A percentile compares a stretch with the other conserved stretches of the same genome.
Conservation (phyloP, 306 rosid species). For the Medicago lupulina region DNA sequence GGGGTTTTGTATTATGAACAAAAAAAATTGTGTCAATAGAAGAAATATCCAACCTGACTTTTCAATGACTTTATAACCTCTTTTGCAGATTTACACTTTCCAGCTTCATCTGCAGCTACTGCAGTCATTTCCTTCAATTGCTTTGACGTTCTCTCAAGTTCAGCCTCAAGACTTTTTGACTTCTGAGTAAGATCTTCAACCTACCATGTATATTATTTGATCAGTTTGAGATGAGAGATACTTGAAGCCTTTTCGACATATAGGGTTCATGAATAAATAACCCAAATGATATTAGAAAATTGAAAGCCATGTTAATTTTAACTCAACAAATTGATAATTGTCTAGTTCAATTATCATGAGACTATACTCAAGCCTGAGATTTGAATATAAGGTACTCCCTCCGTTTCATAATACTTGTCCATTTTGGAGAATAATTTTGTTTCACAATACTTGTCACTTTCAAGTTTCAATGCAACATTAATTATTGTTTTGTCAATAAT, state of each 20-base stretch:
- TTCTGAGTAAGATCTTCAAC: slow-evolving; percentile 77
- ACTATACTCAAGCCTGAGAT: slow-evolving; percentile 5
- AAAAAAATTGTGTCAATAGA: slow-evolving; percentile 20
- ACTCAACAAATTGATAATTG: slow-evolving; percentile 22
- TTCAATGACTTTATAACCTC: slow-evolving; percentile 87
- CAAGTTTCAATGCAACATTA: too few relatives aligned
- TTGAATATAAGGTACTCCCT: slow-evolving; percentile 24
- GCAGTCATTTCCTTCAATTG: slow-evolving; percentile 78
- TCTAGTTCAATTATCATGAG: slow-evolving; percentile 28
- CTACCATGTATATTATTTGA: slow-evolving; percentile 50
- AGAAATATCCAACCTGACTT: slow-evolving; percentile 71
- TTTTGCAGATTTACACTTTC: slow-evolving; percentile 89
- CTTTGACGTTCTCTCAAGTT: slow-evolving; percentile 74
- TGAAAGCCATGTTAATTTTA: slow-evolving; percentile 22
- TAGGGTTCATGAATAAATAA: slow-evolving; percentile 24
- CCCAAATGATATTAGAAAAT: slow-evolving; percentile 10
- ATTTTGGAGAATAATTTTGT: too few relatives aligned
- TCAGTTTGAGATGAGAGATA: slow-evolving; percentile 18
- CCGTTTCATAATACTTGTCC: too few relatives aligned
- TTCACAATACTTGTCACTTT: too few relatives aligned
- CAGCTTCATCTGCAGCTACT: slow-evolving; percentile 86
- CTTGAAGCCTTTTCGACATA: slow-evolving; percentile 38
- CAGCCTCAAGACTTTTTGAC: slow-evolving; percentile 79
- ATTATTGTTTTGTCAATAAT: too few relatives aligned
- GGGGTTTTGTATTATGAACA: too few relatives aligned